Evolutionary conservation across 192 early-diverging fungal genomes (phyloP), one percentile per base, ranked within the genome.

Genomic region (Dimargaris cristalligena): DNA sequence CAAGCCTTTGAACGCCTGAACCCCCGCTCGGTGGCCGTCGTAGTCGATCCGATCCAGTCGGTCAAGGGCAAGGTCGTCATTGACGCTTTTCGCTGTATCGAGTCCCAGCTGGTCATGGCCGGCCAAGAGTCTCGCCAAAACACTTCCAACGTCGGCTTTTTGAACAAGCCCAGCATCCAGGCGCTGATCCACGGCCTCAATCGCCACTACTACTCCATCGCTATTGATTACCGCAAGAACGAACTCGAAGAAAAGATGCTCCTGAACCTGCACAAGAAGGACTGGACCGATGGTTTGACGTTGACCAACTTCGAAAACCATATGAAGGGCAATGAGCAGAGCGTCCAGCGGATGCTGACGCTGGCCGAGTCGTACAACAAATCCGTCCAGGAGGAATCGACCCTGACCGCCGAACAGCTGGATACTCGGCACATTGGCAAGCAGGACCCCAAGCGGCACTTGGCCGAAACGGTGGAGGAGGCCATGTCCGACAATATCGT

Each of bases 11-110:
- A 99, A 72, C 77, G 83, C 56, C 74, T 99, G 50, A 94, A 94
- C 63, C 83, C 76, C 63, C 78, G 97, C 38, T 86, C 97, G 22
- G 94, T 99, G 11, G 94, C 97, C 52, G 94, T 99, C 30, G 97
- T 99, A 0, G 83, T 99, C 30, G 97, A 99, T 69, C 97, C 97
- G 4, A 97, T 99, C 67, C 97, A 99, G 67, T 96, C 92, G 25
- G 97, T 99, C 58, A 95, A 96, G 62, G 97, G 97, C 62, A 99
- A 99, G 67, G 97, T 99, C 1, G 97, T 99, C 3, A 99, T 99
- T 71, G 97, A 99, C 71, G 97, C 94, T 34, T 99, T 99, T 80
- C 84, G 97, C 35, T 73, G 92, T 25, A 99, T 99, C 62, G 89
- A 92, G 66, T 83, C 91, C 44, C 87, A 93, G 63, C 77, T 79